Conservation (phyloP, 2,329 filamentous ascomycete genomes). For the Macroventuria anomochaeta region DNA sequence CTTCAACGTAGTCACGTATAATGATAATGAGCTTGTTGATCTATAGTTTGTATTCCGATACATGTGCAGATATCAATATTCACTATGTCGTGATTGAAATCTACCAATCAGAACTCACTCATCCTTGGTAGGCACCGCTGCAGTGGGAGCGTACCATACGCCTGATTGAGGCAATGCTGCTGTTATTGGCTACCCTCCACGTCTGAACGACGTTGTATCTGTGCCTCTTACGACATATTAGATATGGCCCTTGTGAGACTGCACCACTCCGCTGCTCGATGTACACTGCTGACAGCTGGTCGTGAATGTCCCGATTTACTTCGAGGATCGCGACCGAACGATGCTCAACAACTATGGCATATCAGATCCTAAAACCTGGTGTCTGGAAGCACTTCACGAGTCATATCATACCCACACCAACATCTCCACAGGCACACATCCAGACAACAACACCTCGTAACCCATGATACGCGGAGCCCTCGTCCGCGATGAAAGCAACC, state of each 20-base stretch:
- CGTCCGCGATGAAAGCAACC: not conserved
- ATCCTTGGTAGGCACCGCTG: not conserved
- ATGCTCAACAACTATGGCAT: not conserved
- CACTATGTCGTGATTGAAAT: not conserved
- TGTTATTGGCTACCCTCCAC: not conserved
- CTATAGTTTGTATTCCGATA: not conserved
- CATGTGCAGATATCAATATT: not conserved
- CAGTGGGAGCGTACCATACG: not conserved
- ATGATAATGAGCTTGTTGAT: conserved; percentile 19
- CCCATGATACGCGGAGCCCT: not conserved
- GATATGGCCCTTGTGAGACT: not conserved
- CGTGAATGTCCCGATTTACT: not conserved
- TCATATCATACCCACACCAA: conserved; percentile 2
- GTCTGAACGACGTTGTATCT: not conserved
- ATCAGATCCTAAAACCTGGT: conserved; percentile 8
- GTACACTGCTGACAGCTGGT: not conserved
- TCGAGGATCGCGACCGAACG: not conserved
- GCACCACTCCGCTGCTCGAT: not conserved
- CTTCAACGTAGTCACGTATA: conserved; percentile 17
- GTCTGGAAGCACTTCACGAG: conserved; percentile 5
- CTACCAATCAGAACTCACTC: conserved; percentile 2
- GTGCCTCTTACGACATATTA: not conserved
- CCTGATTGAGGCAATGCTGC: not conserved
- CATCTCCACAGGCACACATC: conserved; percentile 1
- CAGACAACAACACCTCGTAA: not conserved